Evolutionary conservation across 768 basidiomycete species (phyloP), one percentile per base, ranked within the genome.

Genomic region (Vishniacozyma victoriae): DNA sequence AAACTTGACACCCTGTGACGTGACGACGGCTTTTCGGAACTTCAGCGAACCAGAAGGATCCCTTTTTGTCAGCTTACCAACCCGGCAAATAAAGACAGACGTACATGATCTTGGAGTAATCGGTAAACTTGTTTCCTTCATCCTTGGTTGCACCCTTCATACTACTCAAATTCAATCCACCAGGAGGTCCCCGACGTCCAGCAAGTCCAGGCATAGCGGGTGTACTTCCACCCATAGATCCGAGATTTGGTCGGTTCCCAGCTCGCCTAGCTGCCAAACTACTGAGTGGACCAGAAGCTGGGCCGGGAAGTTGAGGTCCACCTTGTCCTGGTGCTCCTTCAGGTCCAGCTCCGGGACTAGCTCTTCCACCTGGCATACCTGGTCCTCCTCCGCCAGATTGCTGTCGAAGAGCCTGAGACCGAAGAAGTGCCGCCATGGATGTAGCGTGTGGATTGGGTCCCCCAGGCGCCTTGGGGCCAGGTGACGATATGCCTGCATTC

Each of bases 31-130:
- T 69, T 96, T 97, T 19, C 79, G 80, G 64, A 97, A 99, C 66
- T 88, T 90, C 59, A 99, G 83, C 0, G 83, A 83, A n/a, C 95
- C 95, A 1, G 88, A 91, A 0, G 92, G 90, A 75, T 99, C 93
- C 52, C 91, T 95, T 63, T 3, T 12, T 16, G 24, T 19, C n/a
- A 23, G 19, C 37, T 11, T 13, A 38, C 31, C 19, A n/a, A 1
- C 3, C 2, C 13, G 19, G 25, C 27, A 14, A 33, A 18, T n/a
- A 16, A 18, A 22, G 23, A 18, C 23, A 14, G 15, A 79, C 87
- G 39, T 77, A 92, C 87, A 95, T 88, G 62, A 95, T 92, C 74
- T 84, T 88, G 53, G 82, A 81, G 72, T 96, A 95, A 69, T 90
- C 93, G 25, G 85, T 78, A 74, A 97, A 97, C 19, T 89, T 89